A percentile compares a stretch with the other conserved stretches of the same genome.
phyloP scores from a whole-genome alignment of 2,329 filamentous ascomycete species.

The Parafenestella ontariensis region DNA sequence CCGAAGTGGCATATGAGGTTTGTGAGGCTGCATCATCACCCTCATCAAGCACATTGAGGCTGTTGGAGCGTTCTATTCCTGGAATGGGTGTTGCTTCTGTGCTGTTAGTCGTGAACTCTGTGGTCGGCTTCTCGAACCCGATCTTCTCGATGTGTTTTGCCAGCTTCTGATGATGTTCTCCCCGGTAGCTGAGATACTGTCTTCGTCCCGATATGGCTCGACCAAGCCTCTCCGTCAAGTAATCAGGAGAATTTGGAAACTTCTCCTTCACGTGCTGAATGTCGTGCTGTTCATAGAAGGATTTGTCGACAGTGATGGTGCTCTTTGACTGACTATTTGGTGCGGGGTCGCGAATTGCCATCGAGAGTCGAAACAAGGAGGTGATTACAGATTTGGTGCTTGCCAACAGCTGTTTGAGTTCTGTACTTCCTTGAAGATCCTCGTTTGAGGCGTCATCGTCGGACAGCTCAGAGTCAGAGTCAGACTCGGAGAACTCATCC shows the following conservation, averaged over 20 bases:
- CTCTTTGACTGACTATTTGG: conserved; percentile 35
- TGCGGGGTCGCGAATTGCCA: conserved; percentile 42
- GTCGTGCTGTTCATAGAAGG: conserved; percentile 35
- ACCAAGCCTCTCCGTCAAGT: conserved; percentile 35
- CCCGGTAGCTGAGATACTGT: conserved; percentile 43
- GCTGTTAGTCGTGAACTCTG: conserved; percentile 21
- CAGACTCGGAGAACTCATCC: conserved; percentile 22
- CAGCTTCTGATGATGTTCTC: conserved; percentile 42
- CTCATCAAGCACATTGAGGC: conserved; percentile 11
- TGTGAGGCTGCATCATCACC: conserved; percentile 29
- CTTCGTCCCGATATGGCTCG: conserved; percentile 40
- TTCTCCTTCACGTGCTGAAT: conserved; percentile 34
- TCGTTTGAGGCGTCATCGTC: conserved; percentile 16
- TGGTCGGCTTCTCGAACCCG: conserved; percentile 24
- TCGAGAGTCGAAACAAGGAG: conserved; percentile 43
- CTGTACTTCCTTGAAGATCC: conserved; percentile 19
- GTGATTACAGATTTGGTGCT: conserved; percentile 32
- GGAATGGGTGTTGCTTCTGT: conserved; percentile 26
- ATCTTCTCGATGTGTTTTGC: conserved; percentile 25
- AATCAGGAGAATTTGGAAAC: conserved; percentile 19
- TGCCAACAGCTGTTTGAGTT: conserved; percentile 30
- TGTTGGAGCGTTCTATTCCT: conserved; percentile 1
- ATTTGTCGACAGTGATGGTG: conserved; percentile 33
- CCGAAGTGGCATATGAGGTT: conserved; percentile 37
- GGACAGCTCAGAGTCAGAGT: conserved; percentile 19